Evolutionary conservation across 192 early-diverging fungal genomes (phyloP).

Genomic region (Backusella mclennaniae): DNA sequence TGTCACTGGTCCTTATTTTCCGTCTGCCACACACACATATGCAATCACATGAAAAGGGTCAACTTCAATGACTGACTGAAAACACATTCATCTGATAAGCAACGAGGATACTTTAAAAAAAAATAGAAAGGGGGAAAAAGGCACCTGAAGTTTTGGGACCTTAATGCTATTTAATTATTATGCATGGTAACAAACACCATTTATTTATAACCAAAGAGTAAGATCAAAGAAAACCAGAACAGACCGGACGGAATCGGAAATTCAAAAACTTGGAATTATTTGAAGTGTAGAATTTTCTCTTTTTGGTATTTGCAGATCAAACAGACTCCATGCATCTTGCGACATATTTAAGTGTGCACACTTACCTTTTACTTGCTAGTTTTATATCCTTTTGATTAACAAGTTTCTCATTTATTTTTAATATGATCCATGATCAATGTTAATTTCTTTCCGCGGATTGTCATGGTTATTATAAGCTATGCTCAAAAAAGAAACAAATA

Average conservation of each 20-base stretch:
- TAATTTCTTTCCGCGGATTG: background rate
- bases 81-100: background rate
- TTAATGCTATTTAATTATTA: background rate
- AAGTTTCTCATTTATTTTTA: background rate
- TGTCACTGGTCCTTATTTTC: background rate
- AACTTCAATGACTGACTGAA: background rate
- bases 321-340: background rate
- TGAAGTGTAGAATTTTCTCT: background rate
- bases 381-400: background rate
- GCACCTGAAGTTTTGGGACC: background rate
- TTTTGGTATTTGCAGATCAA: background rate
- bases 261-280: background rate
- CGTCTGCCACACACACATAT: background rate
- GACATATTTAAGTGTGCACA: background rate
- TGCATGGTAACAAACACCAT: too few relatives aligned
- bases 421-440: background rate
- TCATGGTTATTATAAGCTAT: background rate
- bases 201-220: too few relatives aligned
- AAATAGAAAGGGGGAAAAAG: background rate
- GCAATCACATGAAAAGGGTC: conserved; percentile 1
- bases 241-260: background rate
- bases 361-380: background rate
- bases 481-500: background rate
- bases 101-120: background rate
- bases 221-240: background rate